Base-by-base conservation (phyloP, 805 yeast genomes). In the Tetrapisispora pingtungensis region DNA sequence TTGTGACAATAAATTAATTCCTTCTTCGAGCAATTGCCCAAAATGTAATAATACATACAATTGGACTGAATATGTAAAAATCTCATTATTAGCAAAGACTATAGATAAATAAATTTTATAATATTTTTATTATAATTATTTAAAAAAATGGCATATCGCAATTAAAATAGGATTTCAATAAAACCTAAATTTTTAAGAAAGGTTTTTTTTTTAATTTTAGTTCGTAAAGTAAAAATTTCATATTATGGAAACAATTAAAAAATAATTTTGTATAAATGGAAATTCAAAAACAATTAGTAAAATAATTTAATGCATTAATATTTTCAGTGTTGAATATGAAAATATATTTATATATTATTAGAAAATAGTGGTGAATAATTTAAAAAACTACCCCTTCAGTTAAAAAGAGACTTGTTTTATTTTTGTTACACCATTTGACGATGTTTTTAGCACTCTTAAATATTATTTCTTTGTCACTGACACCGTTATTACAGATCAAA, bases 381-480 rank as follows among this genome's bases (percentile, higher is more conserved):
- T 51, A 80, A 55, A 78, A 83, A 0, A 74, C 70, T 0, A 84
- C 85, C 1, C 93, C 93, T n/a, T 79, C 80, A 19, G 78, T 75
- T 10, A 83, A 77, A 58, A 86, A 87, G 31, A 87, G 59, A 33
- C 93, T 66, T 43, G 77, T 78, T 49, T 83, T 83, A 51, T 84
- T 75, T 49, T 72, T 77, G 48, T 75, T 71, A 53, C 94, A 81
- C 96, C 96, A 89, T 40, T 71, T 70, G 8, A 84, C 78, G 13
- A 87, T 76, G 18, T 71, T 69, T 42, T 78, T 71, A 33, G 88
- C 80, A 48, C 85, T 78, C 18, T 67, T 67, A 46, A 88, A 63
- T 0, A 73, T 69, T 33, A 75, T 75, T 36, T 80, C 77, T 36
- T 74, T 71, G 15, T 78, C 71, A 8, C 68, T 56, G 1, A 79